Conservation (phyloP, 352 stramenopile genomes). For the Ophiocytium majus region DNA sequence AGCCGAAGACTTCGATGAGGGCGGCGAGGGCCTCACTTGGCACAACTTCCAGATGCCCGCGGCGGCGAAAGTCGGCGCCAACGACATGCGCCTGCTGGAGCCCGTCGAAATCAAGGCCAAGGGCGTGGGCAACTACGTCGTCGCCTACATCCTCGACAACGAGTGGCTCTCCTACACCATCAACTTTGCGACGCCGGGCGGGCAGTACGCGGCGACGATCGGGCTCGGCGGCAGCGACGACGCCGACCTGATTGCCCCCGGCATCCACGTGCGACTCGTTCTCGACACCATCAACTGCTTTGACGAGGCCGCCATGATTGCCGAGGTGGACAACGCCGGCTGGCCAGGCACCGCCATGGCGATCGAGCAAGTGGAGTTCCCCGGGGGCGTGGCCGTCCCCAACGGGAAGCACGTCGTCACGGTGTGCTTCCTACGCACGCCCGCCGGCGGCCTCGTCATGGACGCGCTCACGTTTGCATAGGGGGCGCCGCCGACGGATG, state of each 20-base stretch:
- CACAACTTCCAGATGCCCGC: too few relatives aligned
- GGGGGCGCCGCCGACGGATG: too few relatives aligned
- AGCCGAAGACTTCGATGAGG: too few relatives aligned
- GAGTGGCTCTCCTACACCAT: conserved; percentile 4
- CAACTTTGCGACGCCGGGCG: neutral
- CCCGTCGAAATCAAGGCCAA: neutral
- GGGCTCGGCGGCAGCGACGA: neutral
- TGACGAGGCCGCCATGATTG: neutral
- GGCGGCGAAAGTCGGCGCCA: too few relatives aligned
- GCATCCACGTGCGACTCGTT: neutral
- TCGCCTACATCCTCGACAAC: neutral
- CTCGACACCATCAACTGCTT: neutral
- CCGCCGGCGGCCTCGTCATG: neutral
- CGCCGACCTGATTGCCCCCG: neutral
- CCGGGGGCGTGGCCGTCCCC: neutral
- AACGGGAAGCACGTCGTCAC: neutral
- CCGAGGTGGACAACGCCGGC: neutral
- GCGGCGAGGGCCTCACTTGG: too few relatives aligned
- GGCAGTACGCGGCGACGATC: neutral
- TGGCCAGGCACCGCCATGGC: neutral
- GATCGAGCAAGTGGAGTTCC: neutral
- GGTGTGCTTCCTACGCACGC: neutral
- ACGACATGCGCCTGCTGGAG: neutral
- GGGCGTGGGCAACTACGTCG: neutral
- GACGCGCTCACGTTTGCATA: too few relatives aligned